Percentiles rank a stretch among this genome's conserved stretches.
Evolutionary conservation across 2,329 filamentous ascomycete genomes (phyloP).

Genomic region (Volutella citrinella): DNA sequence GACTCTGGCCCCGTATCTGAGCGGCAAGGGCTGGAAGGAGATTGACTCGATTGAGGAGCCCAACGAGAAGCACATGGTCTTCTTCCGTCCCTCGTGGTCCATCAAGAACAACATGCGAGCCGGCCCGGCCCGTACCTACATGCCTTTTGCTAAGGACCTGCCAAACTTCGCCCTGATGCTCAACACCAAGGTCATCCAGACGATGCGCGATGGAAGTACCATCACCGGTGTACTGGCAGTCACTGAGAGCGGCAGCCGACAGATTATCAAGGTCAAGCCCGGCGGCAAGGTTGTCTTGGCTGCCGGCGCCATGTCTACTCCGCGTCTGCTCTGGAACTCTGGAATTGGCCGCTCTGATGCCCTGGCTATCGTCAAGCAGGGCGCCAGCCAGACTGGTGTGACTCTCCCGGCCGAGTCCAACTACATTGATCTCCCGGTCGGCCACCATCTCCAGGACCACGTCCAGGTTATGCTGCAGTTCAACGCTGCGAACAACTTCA

Average conservation of each 20-base stretch:
- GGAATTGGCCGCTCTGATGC: conserved; percentile 64
- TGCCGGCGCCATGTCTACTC: conserved; percentile 49
- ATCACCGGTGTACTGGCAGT: conserved; percentile 63
- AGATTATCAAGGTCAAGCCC: conserved; percentile 25
- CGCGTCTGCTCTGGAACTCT: conserved; percentile 25
- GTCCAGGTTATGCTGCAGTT: conserved; percentile 36
- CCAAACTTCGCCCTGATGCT: conserved; percentile 65
- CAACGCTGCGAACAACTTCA: conserved; percentile 21
- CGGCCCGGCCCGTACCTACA: conserved; percentile 69
- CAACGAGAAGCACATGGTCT: conserved; percentile 63
- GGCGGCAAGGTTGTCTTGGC: conserved; percentile 56
- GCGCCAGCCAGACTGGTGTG: conserved; percentile 40
- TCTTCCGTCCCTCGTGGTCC: conserved; percentile 65
- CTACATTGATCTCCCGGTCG: conserved; percentile 57
- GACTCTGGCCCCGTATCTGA: conserved; percentile 56
- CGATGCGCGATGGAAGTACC: conserved; percentile 58
- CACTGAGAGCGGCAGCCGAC: conserved; percentile 44
- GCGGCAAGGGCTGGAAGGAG: conserved; percentile 58
- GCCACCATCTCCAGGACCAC: conserved; percentile 56
- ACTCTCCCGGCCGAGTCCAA: conserved; percentile 47
- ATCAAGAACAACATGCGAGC: conserved; percentile 63
- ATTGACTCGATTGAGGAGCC: conserved; percentile 63
- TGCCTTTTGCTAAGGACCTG: conserved; percentile 56
- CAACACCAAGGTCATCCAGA: conserved; percentile 61
- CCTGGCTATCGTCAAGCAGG: conserved; percentile 45